These are phyloP conservation scores for Nakazawaea wickerhamii DNA, from an alignment of 805 yeast species.

Conservation along the genomic window DNA sequence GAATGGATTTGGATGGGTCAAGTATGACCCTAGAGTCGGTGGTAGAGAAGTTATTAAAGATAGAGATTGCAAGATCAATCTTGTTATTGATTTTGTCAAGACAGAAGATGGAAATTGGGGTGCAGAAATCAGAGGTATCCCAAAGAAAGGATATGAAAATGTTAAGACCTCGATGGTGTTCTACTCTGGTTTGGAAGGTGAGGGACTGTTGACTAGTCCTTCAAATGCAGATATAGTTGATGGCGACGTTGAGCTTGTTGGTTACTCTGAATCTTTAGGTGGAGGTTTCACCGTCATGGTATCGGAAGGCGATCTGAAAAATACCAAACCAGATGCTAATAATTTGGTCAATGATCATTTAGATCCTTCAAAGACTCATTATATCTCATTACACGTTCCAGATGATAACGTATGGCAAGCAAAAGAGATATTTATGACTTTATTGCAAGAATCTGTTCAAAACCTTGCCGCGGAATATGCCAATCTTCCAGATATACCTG, in stretches of 20 bases:
- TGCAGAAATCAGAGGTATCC: constrained; percentile 59
- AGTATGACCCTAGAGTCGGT: constrained; percentile 82
- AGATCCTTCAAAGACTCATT: constrained; percentile 60
- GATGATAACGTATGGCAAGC: constrained; percentile 73
- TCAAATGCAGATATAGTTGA: constrained; percentile 23
- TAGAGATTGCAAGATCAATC: constrained; percentile 50
- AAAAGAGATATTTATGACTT: constrained; percentile 62
- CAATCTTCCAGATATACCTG: constrained; percentile 29
- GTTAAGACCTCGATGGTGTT: constrained; percentile 63
- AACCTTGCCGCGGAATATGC: constrained; percentile 29
- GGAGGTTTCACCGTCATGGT: constrained; percentile 53
- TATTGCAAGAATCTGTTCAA: constrained; percentile 66
- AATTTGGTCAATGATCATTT: constrained; percentile 31
- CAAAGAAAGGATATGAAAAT: constrained; percentile 43
- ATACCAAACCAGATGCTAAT: constrained; percentile 34
- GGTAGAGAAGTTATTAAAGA: constrained; percentile 78
- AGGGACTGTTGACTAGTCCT: constrained; percentile 36
- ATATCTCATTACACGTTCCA: constrained; percentile 66
- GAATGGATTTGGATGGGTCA: constrained; percentile 77
- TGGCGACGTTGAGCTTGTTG: constrained; percentile 38
- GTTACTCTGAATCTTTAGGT: constrained; percentile 61
- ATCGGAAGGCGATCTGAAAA: constrained; percentile 47
- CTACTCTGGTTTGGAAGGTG: constrained; percentile 75
- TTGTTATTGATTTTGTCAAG: constrained; percentile 75
- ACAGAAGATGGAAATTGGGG: constrained; percentile 74